phyloP scores from a whole-genome alignment of 139 green algal species.

The Trebouxia sp. region DNA sequence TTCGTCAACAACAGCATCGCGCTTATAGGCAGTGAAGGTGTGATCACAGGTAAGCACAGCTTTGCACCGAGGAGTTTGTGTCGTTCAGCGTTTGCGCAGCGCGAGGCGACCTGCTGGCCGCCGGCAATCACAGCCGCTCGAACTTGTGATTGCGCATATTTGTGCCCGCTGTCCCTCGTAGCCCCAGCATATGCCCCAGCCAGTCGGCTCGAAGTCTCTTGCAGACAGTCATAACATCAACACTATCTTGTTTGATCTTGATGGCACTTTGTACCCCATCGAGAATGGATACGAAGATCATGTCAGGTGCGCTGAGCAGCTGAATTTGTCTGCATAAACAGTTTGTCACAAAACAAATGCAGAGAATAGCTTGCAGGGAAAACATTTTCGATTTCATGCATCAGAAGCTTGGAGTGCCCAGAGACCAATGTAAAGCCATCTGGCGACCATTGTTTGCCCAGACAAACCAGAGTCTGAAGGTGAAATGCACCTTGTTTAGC shows the following conservation, averaged over 20 bases:
- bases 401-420: slow-evolving; percentile 24
- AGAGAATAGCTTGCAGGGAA: neutral
- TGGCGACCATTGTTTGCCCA: slow-evolving; percentile 28
- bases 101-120: no score
- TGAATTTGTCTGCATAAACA: neutral
- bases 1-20: no score
- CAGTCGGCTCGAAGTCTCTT: no score
- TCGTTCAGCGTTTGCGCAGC: neutral
- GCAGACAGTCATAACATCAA: no score
- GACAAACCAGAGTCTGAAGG: slow-evolving; percentile 37
- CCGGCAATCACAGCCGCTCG: neutral
- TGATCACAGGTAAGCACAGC: no score
- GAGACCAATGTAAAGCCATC: slow-evolving; percentile 15
- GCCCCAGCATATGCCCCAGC: neutral
- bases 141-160: neutral
- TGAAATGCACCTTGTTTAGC: neutral
- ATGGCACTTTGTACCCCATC: slow-evolving; percentile 35
- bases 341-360: neutral
- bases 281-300: slow-evolving; percentile 39
- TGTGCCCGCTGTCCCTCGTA: neutral
- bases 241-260: slow-evolving; percentile 26
- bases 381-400: slow-evolving; percentile 38
- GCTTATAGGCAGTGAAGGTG: no score
- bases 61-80: no score
- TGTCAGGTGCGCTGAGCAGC: neutral